Conservation (phyloP, 257 asterid species). For the Ocimum tenuiflorum region DNA sequence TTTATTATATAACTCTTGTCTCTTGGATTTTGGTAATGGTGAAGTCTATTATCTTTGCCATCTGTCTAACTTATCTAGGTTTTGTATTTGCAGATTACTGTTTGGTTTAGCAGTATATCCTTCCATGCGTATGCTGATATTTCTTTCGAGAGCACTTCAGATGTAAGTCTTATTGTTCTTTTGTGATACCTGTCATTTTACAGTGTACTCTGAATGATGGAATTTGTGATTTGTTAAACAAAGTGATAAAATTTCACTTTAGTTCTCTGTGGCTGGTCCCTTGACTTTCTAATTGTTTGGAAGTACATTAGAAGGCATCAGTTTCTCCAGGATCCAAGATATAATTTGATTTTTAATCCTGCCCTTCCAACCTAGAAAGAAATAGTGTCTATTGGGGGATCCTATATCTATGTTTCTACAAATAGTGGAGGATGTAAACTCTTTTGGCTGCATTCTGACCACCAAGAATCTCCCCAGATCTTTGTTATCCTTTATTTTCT, state of each 20-base stretch:
- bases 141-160: conserved; percentile 59
- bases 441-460: conserved; percentile 1
- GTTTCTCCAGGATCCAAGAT: not conserved
- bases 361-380: not conserved
- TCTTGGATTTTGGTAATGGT: not conserved
- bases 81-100: conserved; percentile 53
- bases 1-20: not conserved
- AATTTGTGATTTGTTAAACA: not conserved
- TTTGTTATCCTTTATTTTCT: not conserved
- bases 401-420: not conserved
- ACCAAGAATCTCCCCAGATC: not conserved
- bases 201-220: not conserved
- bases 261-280: conserved; percentile 8
- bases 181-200: not conserved
- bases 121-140: conserved; percentile 84
- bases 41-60: not conserved
- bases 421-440: not conserved
- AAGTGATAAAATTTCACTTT: conserved; percentile 5
- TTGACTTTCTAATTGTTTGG: not conserved
- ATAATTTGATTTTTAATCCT: not conserved
- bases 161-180: conserved; percentile 52
- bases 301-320: not conserved
- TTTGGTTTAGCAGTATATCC: conserved; percentile 82
- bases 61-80: conserved; percentile 18
- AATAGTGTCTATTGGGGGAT: not conserved